phyloP scores from a whole-genome alignment of 2,329 filamentous ascomycete species.

The Daldinia sp. region DNA sequence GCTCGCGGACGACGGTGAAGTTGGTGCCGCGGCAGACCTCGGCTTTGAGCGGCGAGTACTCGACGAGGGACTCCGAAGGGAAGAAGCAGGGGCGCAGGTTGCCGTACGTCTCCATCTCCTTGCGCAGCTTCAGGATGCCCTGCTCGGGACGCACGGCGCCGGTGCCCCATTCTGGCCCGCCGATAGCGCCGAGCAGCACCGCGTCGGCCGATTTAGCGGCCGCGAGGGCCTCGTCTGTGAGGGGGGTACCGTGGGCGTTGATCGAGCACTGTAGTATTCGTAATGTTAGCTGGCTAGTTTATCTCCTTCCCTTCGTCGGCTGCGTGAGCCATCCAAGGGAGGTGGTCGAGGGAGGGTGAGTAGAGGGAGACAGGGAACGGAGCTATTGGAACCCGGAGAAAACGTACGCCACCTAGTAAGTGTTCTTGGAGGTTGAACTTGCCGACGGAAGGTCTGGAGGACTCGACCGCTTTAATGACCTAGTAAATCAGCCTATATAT shows the following conservation, averaged over 20 bases:
- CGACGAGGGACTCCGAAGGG: constrained; percentile 83
- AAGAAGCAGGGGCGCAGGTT: constrained; percentile 98
- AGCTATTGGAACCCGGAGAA: constrained; percentile 4
- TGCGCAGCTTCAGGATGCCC: constrained; percentile 88
- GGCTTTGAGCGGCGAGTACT: constrained; percentile 86
- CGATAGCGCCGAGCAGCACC: constrained; percentile 91
- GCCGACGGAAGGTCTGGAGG: constrained; percentile 70
- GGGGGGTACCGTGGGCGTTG: constrained; percentile 77
- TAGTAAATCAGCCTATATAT: constrained; percentile 48
- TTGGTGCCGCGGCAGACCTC: constrained; percentile 86
- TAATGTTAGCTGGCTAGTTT: not conserved
- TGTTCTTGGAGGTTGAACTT: constrained; percentile 92
- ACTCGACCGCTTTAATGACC: constrained; percentile 82
- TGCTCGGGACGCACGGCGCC: constrained; percentile 89
- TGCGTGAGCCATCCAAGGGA: not conserved
- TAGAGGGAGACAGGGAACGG: not conserved
- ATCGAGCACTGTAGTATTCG: constrained; percentile 76
- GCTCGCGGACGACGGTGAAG: constrained; percentile 90
- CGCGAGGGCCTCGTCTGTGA: constrained; percentile 83
- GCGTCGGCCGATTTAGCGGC: constrained; percentile 88
- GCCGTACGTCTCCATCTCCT: constrained; percentile 91
- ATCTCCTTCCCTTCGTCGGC: not conserved
- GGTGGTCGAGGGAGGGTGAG: not conserved
- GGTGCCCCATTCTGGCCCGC: constrained; percentile 96
- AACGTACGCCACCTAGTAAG: constrained; percentile 78